Percentiles rank a stretch among this genome's conserved stretches.
Conservation (phyloP, 306 rosid genomes). For the Rosa multiflora region DNA sequence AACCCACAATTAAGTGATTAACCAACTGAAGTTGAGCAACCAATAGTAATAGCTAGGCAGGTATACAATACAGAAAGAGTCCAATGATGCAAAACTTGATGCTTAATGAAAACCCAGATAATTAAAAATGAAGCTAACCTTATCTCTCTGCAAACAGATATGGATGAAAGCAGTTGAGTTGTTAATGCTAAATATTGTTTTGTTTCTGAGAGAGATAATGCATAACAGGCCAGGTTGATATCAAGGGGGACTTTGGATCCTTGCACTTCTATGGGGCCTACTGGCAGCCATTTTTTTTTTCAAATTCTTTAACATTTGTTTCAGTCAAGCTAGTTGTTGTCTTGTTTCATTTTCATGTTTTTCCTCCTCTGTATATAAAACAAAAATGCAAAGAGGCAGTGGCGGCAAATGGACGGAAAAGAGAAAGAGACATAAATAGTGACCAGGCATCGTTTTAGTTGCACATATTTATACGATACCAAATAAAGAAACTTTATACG, state of each 20-base stretch:
- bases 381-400: no score
- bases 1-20: no score
- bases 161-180: neutral
- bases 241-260: neutral
- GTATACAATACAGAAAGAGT: neutral
- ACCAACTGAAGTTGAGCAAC: neutral
- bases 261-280: neutral
- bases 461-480: no score
- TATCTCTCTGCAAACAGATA: constrained; percentile 9
- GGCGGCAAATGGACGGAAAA: no score
- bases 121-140: neutral
- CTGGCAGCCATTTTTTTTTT: neutral
- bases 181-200: neutral
- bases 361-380: neutral
- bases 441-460: no score
- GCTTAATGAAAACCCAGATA: neutral
- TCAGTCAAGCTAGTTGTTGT: neutral
- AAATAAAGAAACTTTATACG: no score
- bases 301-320: neutral
- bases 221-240: neutral
- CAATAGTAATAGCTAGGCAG: neutral
- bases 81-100: neutral
- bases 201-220: neutral
- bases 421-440: no score
- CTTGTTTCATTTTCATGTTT: neutral